A percentile compares a stretch with the other conserved stretches of the same genome.
Evolutionary conservation across 2,329 filamentous ascomycete species (phyloP).

Genomic region (Penicillium sp.): DNA sequence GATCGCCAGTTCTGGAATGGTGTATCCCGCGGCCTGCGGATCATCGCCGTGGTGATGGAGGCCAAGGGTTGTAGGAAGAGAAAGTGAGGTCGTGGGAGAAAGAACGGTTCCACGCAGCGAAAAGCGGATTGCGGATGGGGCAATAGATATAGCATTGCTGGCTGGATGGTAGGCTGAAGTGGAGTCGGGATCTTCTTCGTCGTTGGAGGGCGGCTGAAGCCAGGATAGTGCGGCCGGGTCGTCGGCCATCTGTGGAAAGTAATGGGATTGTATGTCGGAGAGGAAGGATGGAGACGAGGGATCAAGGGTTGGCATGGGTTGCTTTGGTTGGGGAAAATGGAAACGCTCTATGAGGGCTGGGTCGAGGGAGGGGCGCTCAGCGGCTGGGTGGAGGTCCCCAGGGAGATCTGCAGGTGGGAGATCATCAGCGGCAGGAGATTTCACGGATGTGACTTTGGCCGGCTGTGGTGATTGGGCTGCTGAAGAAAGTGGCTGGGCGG

Average conservation of each 20-base stretch:
- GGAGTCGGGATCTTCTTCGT: constrained; percentile 60
- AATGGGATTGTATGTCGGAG: constrained; percentile 79
- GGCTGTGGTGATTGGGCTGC: background rate
- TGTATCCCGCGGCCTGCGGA: constrained; percentile 92
- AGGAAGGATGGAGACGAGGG: constrained; percentile 81
- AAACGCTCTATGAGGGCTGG: constrained; percentile 29
- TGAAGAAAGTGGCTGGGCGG: constrained; percentile 10
- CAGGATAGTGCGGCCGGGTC: constrained; percentile 84
- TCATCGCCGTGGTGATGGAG: constrained; percentile 92
- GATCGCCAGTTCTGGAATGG: constrained; percentile 77
- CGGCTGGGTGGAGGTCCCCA: constrained; percentile 41
- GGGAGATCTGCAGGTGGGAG: constrained; percentile 35
- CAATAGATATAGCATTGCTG: constrained; percentile 63
- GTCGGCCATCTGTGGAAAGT: constrained; percentile 83
- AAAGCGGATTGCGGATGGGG: constrained; percentile 75
- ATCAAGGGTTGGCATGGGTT: constrained; percentile 69
- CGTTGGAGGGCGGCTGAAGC: constrained; percentile 72
- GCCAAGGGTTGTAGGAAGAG: constrained; percentile 72
- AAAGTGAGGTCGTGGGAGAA: constrained; percentile 69
- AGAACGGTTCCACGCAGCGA: constrained; percentile 80
- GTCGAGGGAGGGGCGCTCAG: constrained; percentile 35
- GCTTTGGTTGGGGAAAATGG: constrained; percentile 47
- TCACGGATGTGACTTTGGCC: background rate
- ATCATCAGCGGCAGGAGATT: constrained; percentile 30
- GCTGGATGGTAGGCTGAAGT: constrained; percentile 79